phyloP scores from a whole-genome alignment of 257 asterid species.

The Knoxia roxburghii region DNA sequence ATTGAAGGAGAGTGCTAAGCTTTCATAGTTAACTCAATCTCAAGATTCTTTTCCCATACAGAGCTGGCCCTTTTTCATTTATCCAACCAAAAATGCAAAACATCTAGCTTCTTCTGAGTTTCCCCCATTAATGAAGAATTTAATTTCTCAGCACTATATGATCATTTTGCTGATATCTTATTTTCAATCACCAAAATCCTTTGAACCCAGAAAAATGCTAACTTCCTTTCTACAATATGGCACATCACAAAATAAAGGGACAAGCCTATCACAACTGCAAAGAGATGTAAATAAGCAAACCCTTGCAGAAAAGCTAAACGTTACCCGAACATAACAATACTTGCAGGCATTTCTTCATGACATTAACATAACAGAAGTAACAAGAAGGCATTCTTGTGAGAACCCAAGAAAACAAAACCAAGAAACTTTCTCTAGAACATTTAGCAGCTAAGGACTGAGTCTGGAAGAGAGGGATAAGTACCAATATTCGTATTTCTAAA shows the following conservation, averaged over 20 bases:
- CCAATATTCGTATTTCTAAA: conserved; percentile 75
- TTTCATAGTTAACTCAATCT: background rate
- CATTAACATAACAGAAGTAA: too few species aligned
- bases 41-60: background rate
- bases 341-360: background rate
- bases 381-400: background rate
- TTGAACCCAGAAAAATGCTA: background rate
- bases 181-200: background rate
- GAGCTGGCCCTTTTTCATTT: background rate
- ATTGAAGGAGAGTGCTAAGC: background rate
- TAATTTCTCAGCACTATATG: background rate
- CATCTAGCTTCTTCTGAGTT: background rate
- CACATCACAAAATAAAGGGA: background rate
- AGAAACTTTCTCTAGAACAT: background rate
- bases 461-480: conserved; percentile 20
- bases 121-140: background rate
- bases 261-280: background rate
- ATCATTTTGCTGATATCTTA: background rate
- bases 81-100: background rate
- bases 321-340: background rate
- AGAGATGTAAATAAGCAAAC: background rate
- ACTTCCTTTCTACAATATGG: too few species aligned
- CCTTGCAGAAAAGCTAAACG: background rate
- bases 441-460: conserved; percentile 1
- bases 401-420: background rate